Evolutionary conservation across 768 basidiomycete species (phyloP).

Genomic region (Phanerochaete carnosa): DNA sequence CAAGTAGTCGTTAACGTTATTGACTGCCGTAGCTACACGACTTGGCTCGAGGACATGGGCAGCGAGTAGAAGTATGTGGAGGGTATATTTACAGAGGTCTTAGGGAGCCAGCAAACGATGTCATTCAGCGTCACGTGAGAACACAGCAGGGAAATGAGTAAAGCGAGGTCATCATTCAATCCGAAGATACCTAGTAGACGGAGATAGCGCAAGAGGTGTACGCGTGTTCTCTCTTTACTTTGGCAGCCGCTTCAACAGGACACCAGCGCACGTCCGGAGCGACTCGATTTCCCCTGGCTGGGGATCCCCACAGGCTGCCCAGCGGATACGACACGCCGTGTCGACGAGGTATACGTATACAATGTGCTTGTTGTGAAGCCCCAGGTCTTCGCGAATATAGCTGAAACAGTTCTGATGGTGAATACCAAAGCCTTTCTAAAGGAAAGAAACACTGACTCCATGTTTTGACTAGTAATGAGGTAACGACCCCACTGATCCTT

Average conservation of each 20-base stretch:
- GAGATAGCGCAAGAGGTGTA: no score
- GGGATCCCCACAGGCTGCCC: conserved; percentile 90
- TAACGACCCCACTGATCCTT: conserved; percentile 64
- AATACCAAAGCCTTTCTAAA: neutral
- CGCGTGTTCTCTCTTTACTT: neutral
- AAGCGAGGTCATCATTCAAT: no score
- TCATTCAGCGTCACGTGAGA: no score
- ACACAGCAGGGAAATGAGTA: no score
- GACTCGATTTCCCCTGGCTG: conserved; percentile 66
- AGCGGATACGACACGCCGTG: conserved; percentile 77
- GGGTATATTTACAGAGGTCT: no score
- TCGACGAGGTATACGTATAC: conserved; percentile 94
- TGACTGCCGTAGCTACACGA: no score
- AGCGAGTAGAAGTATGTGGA: no score
- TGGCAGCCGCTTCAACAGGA: conserved; percentile 53
- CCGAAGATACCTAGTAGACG: neutral
- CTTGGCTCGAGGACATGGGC: no score
- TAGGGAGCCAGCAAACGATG: no score
- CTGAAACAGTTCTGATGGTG: conserved; percentile 5
- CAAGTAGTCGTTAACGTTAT: no score
- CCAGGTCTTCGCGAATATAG: conserved; percentile 78
- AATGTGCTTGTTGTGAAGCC: conserved; percentile 85
- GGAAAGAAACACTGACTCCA: conserved; percentile 44
- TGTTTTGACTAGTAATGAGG: conserved; percentile 76
- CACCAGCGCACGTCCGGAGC: conserved; percentile 65